Conservation (phyloP, 257 asterid species). For the Jaltomata sinuosa region DNA sequence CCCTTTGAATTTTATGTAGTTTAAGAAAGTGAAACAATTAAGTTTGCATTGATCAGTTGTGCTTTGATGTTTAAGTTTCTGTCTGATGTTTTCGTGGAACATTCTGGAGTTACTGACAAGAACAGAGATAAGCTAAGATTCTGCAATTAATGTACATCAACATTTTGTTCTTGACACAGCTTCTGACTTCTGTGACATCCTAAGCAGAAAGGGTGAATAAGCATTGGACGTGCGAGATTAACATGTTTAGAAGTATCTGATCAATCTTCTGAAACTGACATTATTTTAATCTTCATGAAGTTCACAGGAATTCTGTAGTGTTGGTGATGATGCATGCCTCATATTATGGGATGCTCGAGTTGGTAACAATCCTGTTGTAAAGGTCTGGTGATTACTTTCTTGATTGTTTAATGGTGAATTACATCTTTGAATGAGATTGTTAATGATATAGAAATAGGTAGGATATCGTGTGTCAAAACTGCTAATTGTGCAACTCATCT, state of each 20-base stretch:
- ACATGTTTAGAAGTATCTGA: slow-evolving; percentile 4
- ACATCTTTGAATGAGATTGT: background rate
- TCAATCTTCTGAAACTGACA: slow-evolving; percentile 12
- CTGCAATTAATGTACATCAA: background rate
- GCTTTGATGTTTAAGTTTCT: background rate
- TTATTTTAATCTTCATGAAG: slow-evolving; percentile 29
- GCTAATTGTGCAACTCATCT: background rate
- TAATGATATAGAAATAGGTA: background rate
- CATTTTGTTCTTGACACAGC: background rate
- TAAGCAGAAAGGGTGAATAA: background rate
- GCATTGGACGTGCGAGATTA: background rate
- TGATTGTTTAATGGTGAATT: background rate
- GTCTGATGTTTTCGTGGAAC: background rate
- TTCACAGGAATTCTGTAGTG: slow-evolving; percentile 96
- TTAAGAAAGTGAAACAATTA: background rate
- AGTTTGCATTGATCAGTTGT: background rate
- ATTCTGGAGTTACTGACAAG: background rate
- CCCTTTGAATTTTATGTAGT: background rate
- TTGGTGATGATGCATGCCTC: slow-evolving; percentile 97
- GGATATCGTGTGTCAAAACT: background rate
- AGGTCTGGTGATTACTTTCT: slow-evolving; percentile 30
- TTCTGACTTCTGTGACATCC: background rate
- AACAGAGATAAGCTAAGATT: background rate
- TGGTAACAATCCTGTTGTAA: slow-evolving; percentile 60
- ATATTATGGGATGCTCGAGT: slow-evolving; percentile 94